Evolutionary conservation across 352 stramenopile species (phyloP).

Genomic region (Phytophthora fragariaefolia): DNA sequence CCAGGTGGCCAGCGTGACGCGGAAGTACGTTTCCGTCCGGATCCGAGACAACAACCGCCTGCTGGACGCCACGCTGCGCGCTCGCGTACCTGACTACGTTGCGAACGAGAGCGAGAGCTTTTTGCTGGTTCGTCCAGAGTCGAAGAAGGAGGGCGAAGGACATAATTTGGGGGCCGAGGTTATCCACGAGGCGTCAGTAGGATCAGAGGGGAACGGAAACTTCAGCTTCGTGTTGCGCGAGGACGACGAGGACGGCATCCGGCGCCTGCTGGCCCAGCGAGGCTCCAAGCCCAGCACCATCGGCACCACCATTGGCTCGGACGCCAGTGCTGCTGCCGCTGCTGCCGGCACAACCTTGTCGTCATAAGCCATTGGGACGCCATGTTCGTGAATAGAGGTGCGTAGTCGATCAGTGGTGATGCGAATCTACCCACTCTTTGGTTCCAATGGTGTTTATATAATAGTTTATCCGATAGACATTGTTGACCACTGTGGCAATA

Average conservation of each 20-base stretch:
- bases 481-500: neutral
- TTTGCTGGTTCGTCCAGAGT: constrained; percentile 67
- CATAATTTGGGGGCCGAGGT: constrained; percentile 22
- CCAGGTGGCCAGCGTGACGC: constrained; percentile 82
- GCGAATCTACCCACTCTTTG: neutral
- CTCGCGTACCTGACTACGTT: constrained; percentile 70
- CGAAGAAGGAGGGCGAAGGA: constrained; percentile 35
- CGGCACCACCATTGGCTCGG: constrained; percentile 33
- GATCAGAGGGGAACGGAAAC: constrained; percentile 5
- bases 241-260: constrained; percentile 48
- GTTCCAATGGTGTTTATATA: neutral
- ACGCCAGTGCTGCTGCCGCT: constrained; percentile 45
- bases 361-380: constrained; percentile 4
- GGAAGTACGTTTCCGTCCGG: constrained; percentile 80
- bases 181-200: constrained; percentile 5
- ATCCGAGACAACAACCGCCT: constrained; percentile 87
- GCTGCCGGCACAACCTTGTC: constrained; percentile 20
- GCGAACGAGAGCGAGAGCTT: constrained; percentile 74
- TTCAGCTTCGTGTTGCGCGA: constrained; percentile 51
- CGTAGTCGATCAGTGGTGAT: neutral
- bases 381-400: constrained; percentile 9
- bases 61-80: constrained; percentile 75
- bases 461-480: neutral
- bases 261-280: constrained; percentile 32
- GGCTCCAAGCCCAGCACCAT: constrained; percentile 21